Percentiles rank a stretch among this genome's conserved stretches.
phyloP scores from a whole-genome alignment of 495 filamentous ascomycete species.

The Aspergillus ostianus region DNA sequence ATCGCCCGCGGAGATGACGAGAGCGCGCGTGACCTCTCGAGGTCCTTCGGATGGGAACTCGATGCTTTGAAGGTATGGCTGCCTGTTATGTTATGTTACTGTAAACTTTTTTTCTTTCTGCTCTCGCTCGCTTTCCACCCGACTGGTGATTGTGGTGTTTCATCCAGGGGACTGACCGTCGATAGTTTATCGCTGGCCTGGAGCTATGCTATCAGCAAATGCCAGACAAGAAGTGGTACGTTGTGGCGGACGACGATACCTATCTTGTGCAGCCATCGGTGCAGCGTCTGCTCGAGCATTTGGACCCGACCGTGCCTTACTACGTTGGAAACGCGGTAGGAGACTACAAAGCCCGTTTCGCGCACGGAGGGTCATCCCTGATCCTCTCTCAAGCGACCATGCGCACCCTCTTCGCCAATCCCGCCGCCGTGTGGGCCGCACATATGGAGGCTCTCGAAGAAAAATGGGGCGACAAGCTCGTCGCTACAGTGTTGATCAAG shows the following conservation, averaged over 20 bases:
- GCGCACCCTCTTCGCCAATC: slow-evolving; percentile 1
- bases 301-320: not conserved
- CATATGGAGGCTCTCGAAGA: slow-evolving; percentile 7
- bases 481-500: not conserved
- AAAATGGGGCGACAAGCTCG: slow-evolving; percentile 7
- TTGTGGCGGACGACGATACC: slow-evolving; percentile 10
- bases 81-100: no score
- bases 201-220: slow-evolving; percentile 5
- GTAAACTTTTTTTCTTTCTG: not conserved
- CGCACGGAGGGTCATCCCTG: slow-evolving; percentile 7
- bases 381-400: slow-evolving; percentile 8
- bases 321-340: slow-evolving; percentile 10
- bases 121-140: no score
- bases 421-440: not conserved
- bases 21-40: not conserved
- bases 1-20: slow-evolving; percentile 2
- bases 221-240: slow-evolving; percentile 12
- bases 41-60: slow-evolving; percentile 7
- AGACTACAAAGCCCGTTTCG: slow-evolving; percentile 9
- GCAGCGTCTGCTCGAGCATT: not conserved
- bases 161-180: not conserved
- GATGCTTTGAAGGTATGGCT: slow-evolving; percentile 7
- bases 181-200: slow-evolving; percentile 6
- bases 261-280: slow-evolving; percentile 9
- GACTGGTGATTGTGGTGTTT: not conserved